Evolutionary conservation across 495 filamentous ascomycete species (phyloP), one percentile per base, ranked within the genome.

Genomic region (Podospora comata): DNA sequence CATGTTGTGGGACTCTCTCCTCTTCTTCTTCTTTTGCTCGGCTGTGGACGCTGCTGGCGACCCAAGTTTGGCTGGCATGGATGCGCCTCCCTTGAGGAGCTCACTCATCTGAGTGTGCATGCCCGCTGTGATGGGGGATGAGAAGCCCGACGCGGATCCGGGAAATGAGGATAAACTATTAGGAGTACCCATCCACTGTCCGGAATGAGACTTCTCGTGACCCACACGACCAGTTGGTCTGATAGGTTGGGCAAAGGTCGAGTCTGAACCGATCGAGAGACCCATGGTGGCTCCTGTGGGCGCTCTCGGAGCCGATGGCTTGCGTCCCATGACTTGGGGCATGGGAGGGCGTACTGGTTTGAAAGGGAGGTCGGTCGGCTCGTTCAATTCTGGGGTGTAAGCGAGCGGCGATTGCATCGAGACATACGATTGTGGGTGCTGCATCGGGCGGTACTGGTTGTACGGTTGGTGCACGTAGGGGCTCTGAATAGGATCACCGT

Each of bases 1-100:
- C 58, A 96, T 83, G 73, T 99, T 99, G 80, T 99, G 95, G 1
- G 94, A 97, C 72, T 97, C 95, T 19, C 95, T 88, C 60, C 95
- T 87, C 68, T 93, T 85, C 72, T 93, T 90, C 68, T 91, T 87
- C 85, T 98, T 97, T 72, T 92, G 92, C 81, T 99, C 95, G 58
- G 87, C 74, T 70, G 79, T 80, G 68, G 85, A 78, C 23, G 81
- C 65, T 26, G 81, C 65, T 48, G 80, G 71, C 15, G 71, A 68
- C 59, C 81, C 82, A 19, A 86, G 72, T 69, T 85, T 86, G 0
- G 85, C 77, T 11, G 85, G 85, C 83, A 87, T 85, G 20, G 84
- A 86, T 34, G 78, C 79, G 39, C 84, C 84, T 13, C 83, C 81
- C 67, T 88, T 87, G 15, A 84, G 66, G 30, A 86, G 74, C 6